Percentiles rank a stretch among this genome's conserved stretches.
These are phyloP conservation scores for Myxozyma sirexii DNA, from an alignment of 805 yeast genomes.

Conservation along the genomic window DNA sequence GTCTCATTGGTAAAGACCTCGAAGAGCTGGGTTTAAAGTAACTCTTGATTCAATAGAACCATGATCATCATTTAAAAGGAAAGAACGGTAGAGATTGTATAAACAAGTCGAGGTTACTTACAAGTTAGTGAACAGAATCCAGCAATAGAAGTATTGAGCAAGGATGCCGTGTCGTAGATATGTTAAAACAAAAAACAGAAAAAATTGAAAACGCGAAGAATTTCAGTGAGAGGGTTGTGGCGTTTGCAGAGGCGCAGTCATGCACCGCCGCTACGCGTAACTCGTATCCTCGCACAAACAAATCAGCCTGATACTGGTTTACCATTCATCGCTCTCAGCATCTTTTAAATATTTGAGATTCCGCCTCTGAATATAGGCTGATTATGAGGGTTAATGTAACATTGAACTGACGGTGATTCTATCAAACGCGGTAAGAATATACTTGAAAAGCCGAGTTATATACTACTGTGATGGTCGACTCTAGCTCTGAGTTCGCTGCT, in stretches of 20 bases:
- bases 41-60: conserved; percentile 24
- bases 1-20: conserved; percentile 24
- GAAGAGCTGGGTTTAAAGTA: conserved; percentile 37
- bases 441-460: not conserved
- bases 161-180: too few species aligned
- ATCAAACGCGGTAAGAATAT: too few species aligned
- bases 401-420: too few species aligned
- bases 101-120: not conserved
- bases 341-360: too few species aligned
- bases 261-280: not conserved
- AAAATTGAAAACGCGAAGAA: too few species aligned
- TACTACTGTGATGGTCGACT: conserved; percentile 17
- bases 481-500: conserved; percentile 29
- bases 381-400: too few species aligned
- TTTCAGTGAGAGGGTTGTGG: not conserved
- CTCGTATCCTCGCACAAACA: not conserved
- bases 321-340: too few species aligned
- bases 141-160: too few species aligned
- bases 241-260: not conserved
- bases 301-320: not conserved
- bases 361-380: too few species aligned
- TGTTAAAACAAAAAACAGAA: not conserved
- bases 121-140: too few species aligned
- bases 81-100: not conserved
- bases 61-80: conserved; percentile 35